A percentile compares a stretch with the other conserved stretches of the same genome.
Conservation (phyloP, 2,329 filamentous ascomycete genomes). For the Penicillium sumatraense region DNA sequence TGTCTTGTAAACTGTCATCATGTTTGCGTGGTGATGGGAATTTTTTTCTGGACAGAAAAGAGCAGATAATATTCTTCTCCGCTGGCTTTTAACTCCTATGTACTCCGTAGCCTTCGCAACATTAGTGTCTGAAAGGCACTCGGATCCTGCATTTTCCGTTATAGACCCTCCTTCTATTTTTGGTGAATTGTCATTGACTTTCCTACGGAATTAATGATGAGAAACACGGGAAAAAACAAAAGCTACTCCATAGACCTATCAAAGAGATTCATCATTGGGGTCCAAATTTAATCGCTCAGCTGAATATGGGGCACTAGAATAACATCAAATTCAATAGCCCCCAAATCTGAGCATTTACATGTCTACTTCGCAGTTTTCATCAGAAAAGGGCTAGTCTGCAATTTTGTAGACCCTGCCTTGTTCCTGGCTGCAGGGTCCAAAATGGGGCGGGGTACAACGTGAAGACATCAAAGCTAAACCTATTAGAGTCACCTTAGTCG, state of each 20-base stretch:
- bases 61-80: not conserved
- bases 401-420: too few relatives aligned
- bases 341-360: not conserved
- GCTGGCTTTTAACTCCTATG: not conserved
- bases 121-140: not conserved
- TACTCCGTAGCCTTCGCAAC: not conserved
- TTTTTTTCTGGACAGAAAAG: not conserved
- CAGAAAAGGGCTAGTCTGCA: too few relatives aligned
- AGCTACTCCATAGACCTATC: not conserved
- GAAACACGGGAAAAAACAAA: not conserved
- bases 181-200: not conserved
- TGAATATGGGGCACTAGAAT: not conserved
- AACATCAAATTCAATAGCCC: not conserved
- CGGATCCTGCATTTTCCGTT: not conserved
- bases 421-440: too few relatives aligned
- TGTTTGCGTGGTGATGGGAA: not conserved
- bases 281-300: not conserved
- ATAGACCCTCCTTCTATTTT: not conserved
- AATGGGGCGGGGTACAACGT: too few relatives aligned
- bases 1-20: not conserved
- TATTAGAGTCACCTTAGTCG: too few relatives aligned
- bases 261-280: not conserved
- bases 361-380: too few relatives aligned
- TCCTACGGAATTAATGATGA: not conserved
- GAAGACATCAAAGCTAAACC: too few relatives aligned